A percentile compares a stretch with the other conserved stretches of the same genome.
Evolutionary conservation across 495 filamentous ascomycete genomes (phyloP).

Genomic region (Aspergillus nidulans): DNA sequence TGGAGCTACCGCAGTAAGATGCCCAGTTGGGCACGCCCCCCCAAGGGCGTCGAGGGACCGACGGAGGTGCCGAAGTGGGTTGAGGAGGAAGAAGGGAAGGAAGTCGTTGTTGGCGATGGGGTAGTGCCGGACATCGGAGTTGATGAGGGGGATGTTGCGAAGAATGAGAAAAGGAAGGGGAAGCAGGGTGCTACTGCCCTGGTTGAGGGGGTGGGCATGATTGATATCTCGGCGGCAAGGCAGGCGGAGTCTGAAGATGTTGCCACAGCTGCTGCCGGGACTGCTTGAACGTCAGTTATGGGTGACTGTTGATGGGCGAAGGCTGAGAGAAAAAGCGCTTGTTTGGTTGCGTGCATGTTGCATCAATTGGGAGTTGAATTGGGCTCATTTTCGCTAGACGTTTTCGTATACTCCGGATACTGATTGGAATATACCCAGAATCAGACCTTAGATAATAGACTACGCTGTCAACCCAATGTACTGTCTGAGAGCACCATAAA

Average conservation of each 20-base stretch:
- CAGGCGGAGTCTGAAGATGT: slow-evolving; percentile 87
- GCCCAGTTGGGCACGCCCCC: slow-evolving; percentile 82
- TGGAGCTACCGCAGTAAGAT: slow-evolving; percentile 86
- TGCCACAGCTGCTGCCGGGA: slow-evolving; percentile 38
- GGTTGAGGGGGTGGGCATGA: slow-evolving; percentile 19
- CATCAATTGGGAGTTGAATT: not conserved
- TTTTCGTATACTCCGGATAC: not conserved
- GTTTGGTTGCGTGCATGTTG: not conserved
- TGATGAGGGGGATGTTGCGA: not conserved
- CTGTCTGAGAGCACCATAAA: not conserved
- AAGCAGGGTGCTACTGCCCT: slow-evolving; percentile 10
- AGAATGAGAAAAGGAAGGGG: not conserved
- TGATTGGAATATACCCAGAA: not conserved
- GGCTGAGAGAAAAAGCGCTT: not conserved
- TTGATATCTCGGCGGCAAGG: slow-evolving; percentile 17
- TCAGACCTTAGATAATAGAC: too few species aligned
- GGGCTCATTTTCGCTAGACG: not conserved
- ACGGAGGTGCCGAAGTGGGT: slow-evolving; percentile 46
- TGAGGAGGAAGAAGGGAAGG: slow-evolving; percentile 28
- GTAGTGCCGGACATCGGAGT: not conserved
- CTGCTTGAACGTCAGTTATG: too few species aligned
- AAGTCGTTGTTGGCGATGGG: slow-evolving; percentile 27
- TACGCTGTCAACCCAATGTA: too few species aligned
- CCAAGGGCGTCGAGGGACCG: slow-evolving; percentile 55
- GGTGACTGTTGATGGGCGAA: too few species aligned